These are phyloP conservation scores for Cnidoscolus chayamansa DNA, from an alignment of 441 rosid species.

Conservation along the genomic window DNA sequence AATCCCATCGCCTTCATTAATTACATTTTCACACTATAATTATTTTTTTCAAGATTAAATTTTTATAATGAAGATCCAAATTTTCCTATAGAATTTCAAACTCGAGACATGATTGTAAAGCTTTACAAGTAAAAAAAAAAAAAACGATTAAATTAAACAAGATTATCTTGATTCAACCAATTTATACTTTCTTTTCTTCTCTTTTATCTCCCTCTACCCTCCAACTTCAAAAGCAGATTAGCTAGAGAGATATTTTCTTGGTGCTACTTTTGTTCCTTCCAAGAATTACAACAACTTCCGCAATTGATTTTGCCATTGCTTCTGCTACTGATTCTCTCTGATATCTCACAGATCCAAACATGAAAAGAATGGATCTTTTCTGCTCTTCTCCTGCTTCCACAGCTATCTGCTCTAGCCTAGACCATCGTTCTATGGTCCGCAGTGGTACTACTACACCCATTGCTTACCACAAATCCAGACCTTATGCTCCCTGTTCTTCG, in stretches of 20 bases:
- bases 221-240: constrained; percentile 8
- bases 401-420: constrained; percentile 53
- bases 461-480: constrained; percentile 30
- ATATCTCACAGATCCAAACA: constrained; percentile 25
- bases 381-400: constrained; percentile 88
- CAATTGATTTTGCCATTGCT: neutral
- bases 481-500: constrained; percentile 44
- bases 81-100: no score
- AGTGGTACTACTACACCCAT: constrained; percentile 33
- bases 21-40: no score
- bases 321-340: neutral
- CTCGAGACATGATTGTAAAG: no score
- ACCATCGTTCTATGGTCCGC: constrained; percentile 45
- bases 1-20: no score
- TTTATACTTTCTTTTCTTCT: neutral
- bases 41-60: no score
- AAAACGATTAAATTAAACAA: no score
- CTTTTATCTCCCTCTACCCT: neutral
- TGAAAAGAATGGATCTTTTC: constrained; percentile 70
- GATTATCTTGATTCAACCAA: no score
- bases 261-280: neutral
- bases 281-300: neutral
- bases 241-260: no score
- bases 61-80: no score
- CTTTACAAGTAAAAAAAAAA: no score